phyloP scores from a whole-genome alignment of 2,329 filamentous ascomycete species.

The Leptodontidium sp. region DNA sequence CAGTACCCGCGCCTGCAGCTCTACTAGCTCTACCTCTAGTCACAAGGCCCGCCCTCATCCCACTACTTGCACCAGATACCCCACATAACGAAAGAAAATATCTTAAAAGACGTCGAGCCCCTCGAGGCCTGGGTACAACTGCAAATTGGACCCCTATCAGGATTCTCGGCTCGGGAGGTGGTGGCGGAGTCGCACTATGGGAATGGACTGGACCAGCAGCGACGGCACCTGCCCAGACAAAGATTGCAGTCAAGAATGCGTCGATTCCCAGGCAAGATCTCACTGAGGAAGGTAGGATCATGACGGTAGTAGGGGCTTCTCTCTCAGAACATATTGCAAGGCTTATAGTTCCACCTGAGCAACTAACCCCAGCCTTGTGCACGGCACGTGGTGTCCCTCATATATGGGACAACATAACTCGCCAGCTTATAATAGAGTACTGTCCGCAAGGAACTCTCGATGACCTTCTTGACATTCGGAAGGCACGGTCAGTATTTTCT shows the following conservation, averaged over 20 bases:
- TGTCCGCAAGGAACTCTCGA: background rate
- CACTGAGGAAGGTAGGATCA: background rate
- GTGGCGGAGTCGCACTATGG: background rate
- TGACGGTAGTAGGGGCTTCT: background rate
- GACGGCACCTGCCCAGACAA: background rate
- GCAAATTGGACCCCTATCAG: background rate
- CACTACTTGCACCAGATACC: background rate
- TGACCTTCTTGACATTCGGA: background rate
- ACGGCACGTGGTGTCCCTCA: background rate
- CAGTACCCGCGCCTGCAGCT: background rate
- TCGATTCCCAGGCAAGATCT: background rate
- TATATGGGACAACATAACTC: background rate
- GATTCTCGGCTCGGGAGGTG: background rate
- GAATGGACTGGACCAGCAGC: background rate
- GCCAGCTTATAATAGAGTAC: slow-evolving; percentile 5
- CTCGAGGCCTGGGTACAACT: background rate
- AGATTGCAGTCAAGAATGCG: background rate
- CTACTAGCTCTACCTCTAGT: background rate
- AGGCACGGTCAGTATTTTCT: background rate
- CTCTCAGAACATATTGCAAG: background rate
- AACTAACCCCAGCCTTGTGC: background rate
- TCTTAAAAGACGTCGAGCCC: background rate
- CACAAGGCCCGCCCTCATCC: too few species aligned
- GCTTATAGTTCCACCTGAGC: background rate
- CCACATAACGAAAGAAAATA: background rate